Conservation (phyloP, 2,329 filamentous ascomycete genomes). For the Pseudocercospora crystallina region DNA sequence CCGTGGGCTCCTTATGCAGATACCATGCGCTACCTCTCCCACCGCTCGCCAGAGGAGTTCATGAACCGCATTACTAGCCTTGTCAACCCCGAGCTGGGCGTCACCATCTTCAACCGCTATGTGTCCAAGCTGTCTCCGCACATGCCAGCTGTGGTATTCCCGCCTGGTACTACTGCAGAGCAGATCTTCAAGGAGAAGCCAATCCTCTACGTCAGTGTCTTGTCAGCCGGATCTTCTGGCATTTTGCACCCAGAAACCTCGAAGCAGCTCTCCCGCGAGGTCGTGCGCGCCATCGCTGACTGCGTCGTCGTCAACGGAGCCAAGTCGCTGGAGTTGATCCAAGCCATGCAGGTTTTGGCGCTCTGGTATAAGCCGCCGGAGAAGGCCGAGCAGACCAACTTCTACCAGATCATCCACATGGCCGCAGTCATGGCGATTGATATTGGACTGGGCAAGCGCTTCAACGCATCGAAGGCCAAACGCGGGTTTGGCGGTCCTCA, state of each 20-base stretch:
- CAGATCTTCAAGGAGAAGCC: conserved; percentile 60
- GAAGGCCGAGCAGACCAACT: conserved; percentile 81
- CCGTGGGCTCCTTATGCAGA: conserved; percentile 17
- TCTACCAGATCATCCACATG: conserved; percentile 82
- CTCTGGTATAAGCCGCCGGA: conserved; percentile 86
- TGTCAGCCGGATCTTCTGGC: conserved; percentile 54
- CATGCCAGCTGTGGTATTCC: conserved; percentile 60
- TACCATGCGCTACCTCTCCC: conserved; percentile 25
- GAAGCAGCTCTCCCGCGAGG: conserved; percentile 62
- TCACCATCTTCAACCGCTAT: conserved; percentile 59
- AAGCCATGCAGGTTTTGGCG: conserved; percentile 72
- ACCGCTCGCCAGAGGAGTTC: conserved; percentile 32
- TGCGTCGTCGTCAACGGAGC: conserved; percentile 72
- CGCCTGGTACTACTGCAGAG: conserved; percentile 53
- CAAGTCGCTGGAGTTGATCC: conserved; percentile 80
- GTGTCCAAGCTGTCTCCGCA: conserved; percentile 54
- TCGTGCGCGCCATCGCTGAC: conserved; percentile 72
- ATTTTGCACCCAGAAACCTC: conserved; percentile 58
- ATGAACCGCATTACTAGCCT: conserved; percentile 43
- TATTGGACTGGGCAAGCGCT: conserved; percentile 68
- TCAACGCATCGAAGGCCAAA: conserved; percentile 38
- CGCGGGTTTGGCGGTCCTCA: conserved; percentile 37
- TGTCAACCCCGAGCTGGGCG: conserved; percentile 52
- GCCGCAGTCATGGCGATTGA: conserved; percentile 81
- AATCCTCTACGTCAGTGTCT: conserved; percentile 58